A percentile compares a stretch with the other conserved stretches of the same genome.
phyloP scores from a whole-genome alignment of 805 yeast species.

The Priceomyces fermenticarens region DNA sequence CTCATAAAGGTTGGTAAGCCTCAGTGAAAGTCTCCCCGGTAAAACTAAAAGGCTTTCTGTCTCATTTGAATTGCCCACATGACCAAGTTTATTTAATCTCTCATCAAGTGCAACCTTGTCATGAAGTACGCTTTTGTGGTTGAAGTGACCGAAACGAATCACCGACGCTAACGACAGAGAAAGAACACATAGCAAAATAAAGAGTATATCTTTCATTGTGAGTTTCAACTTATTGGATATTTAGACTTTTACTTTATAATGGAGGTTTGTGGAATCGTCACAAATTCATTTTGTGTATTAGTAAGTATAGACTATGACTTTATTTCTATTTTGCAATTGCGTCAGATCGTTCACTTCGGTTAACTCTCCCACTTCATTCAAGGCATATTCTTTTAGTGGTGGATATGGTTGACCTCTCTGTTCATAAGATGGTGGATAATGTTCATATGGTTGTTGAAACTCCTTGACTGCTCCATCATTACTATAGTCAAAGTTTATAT shows the following conservation, averaged over 20 bases:
- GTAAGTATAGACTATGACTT: conserved; percentile 27
- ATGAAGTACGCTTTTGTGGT: too few relatives aligned
- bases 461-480: conserved; percentile 15
- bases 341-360: conserved; percentile 18
- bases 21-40: background rate
- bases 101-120: too few relatives aligned
- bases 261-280: background rate
- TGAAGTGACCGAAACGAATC: too few relatives aligned
- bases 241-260: too few relatives aligned
- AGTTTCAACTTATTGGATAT: conserved; percentile 4
- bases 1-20: conserved; percentile 2
- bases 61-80: background rate
- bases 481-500: conserved; percentile 30
- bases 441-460: conserved; percentile 7
- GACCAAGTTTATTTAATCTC: too few relatives aligned
- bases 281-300: background rate
- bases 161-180: too few relatives aligned
- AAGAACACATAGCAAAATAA: background rate
- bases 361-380: conserved; percentile 31
- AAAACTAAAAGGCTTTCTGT: background rate
- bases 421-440: background rate
- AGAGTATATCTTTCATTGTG: conserved; percentile 3
- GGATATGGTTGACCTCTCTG: conserved; percentile 15
- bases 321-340: conserved; percentile 20
- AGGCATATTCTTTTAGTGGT: conserved; percentile 23